These are phyloP conservation scores for Xylariaceae sp. DNA, from an alignment of 2,329 filamentous ascomycete species.

Conservation along the genomic window DNA sequence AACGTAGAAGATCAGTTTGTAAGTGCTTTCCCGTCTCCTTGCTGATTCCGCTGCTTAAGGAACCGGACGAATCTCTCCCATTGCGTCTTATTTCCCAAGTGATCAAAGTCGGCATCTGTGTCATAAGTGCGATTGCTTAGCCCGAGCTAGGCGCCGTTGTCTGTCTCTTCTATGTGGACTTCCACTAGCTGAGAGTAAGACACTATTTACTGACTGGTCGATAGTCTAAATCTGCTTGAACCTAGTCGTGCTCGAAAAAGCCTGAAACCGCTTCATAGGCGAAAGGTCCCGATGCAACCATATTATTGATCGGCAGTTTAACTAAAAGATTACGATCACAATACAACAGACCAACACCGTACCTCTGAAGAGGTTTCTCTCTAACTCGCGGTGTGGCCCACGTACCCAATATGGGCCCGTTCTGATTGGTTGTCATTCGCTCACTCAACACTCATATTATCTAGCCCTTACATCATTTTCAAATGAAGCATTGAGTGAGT, in stretches of 20 bases:
- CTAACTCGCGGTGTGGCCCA: too few relatives aligned
- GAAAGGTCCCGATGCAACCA: slow-evolving; percentile 1
- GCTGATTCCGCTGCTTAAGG: slow-evolving; percentile 53
- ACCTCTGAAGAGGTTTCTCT: not conserved
- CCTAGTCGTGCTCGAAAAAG: slow-evolving; percentile 28
- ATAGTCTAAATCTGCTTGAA: slow-evolving; percentile 23
- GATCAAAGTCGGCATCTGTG: slow-evolving; percentile 26
- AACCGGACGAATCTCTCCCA: slow-evolving; percentile 59
- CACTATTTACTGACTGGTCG: slow-evolving; percentile 25
- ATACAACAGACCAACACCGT: not conserved
- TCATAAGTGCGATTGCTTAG: slow-evolving; percentile 27
- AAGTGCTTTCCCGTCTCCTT: slow-evolving; percentile 59
- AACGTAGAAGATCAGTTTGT: slow-evolving; percentile 32
- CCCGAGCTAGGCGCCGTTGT: slow-evolving; percentile 20
- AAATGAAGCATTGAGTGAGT: too few relatives aligned
- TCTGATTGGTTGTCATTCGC: too few relatives aligned
- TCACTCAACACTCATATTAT: too few relatives aligned
- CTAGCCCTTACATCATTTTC: too few relatives aligned
- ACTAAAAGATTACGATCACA: too few relatives aligned
- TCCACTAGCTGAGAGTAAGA: not conserved
- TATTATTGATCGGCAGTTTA: slow-evolving; percentile 1
- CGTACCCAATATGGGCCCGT: too few relatives aligned
- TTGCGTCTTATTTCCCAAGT: slow-evolving; percentile 45
- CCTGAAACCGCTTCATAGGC: slow-evolving; percentile 23
- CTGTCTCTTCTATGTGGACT: not conserved